Conservation (phyloP, 768 basidiomycete species). For the Galerina marginata region DNA sequence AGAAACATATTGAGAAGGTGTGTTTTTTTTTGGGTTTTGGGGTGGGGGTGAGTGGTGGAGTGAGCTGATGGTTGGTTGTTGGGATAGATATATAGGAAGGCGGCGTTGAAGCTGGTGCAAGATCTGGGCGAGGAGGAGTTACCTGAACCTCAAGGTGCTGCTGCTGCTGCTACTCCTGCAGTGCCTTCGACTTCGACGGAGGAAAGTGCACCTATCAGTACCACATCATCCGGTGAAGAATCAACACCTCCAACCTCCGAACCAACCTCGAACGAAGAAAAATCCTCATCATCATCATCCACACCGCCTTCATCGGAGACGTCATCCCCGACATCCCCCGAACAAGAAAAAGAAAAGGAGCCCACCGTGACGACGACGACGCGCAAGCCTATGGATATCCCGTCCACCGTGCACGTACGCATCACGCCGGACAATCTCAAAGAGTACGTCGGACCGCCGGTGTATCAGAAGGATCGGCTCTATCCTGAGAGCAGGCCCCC, state of each 20-base stretch:
- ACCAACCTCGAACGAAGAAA: conserved; percentile 25
- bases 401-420: conserved; percentile 74
- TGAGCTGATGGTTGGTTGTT: neutral
- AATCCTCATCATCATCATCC: too few species aligned
- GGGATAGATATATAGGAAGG: conserved; percentile 91
- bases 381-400: conserved; percentile 82
- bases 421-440: conserved; percentile 90
- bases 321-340: neutral
- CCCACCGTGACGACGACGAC: conserved; percentile 53
- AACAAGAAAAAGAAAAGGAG: neutral
- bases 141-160: conserved; percentile 61
- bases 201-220: too few species aligned
- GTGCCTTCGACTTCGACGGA: neutral
- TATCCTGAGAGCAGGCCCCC: conserved; percentile 65
- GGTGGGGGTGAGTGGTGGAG: neutral
- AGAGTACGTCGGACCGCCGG: conserved; percentile 95
- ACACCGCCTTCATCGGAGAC: too few species aligned
- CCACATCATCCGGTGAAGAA: too few species aligned
- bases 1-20: conserved; percentile 99
- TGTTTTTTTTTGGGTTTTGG: conserved; percentile 1
- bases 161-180: conserved; percentile 11
- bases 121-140: conserved; percentile 88
- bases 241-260: neutral
- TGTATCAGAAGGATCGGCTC: conserved; percentile 95
- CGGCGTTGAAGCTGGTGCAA: conserved; percentile 88